phyloP scores from a whole-genome alignment of 805 yeast genomes.

The Sungouiozyma ichnusensis region DNA sequence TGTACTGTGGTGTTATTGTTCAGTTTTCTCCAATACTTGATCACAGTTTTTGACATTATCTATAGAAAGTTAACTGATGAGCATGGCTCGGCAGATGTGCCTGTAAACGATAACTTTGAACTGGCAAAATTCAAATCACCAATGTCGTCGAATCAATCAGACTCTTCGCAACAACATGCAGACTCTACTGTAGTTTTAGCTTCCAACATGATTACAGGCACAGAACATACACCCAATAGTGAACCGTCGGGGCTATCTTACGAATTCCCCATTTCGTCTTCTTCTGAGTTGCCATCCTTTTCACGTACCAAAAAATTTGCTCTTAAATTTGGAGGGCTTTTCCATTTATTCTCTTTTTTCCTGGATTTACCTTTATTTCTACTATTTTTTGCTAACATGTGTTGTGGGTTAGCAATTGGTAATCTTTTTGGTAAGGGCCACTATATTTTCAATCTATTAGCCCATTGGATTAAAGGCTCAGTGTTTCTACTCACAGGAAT shows the following conservation, averaged over 20 bases:
- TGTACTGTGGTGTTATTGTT: conserved; percentile 48
- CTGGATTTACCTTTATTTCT: conserved; percentile 59
- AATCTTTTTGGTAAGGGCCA: conserved; percentile 56
- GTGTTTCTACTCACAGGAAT: conserved; percentile 72
- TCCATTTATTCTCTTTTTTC: conserved; percentile 33
- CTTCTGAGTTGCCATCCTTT: neutral
- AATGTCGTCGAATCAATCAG: neutral
- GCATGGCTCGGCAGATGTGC: neutral
- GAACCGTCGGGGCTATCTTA: neutral
- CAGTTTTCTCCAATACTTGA: conserved; percentile 41
- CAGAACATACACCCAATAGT: neutral
- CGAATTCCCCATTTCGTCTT: no score
- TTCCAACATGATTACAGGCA: no score
- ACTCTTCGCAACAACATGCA: no score
- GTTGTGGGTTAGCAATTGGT: conserved; percentile 51
- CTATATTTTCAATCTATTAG: conserved; percentile 69
- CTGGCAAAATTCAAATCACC: neutral
- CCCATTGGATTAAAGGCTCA: conserved; percentile 94
- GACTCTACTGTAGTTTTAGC: no score
- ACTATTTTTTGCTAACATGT: conserved; percentile 45
- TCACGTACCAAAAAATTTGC: neutral
- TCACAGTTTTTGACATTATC: conserved; percentile 42
- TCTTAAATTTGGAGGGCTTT: conserved; percentile 1
- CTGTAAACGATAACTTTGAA: neutral
- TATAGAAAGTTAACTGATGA: conserved; percentile 13